Percentiles rank a stretch among this genome's conserved stretches.
Conservation (phyloP, 2,329 filamentous ascomycete species). For the Coniochaeta hoffmannii region DNA sequence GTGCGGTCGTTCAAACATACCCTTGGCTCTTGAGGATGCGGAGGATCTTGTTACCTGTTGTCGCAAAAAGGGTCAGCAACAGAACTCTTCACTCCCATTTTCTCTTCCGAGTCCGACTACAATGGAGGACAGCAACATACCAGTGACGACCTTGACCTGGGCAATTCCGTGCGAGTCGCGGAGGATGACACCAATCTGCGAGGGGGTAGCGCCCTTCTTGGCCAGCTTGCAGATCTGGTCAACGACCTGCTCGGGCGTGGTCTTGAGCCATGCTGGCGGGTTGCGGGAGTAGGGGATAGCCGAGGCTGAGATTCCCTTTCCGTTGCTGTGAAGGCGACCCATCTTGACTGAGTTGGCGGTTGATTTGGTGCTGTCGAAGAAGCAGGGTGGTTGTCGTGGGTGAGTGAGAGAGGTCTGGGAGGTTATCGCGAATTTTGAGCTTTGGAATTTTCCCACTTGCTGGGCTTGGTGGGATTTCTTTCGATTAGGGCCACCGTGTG, state of each 20-base stretch:
- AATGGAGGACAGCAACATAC: conserved; percentile 56
- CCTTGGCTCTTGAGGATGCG: conserved; percentile 96
- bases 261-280: conserved; percentile 94
- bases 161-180: conserved; percentile 97
- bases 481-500: conserved; percentile 34
- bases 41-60: conserved; percentile 97
- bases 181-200: conserved; percentile 97
- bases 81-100: neutral
- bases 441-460: conserved; percentile 11
- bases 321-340: conserved; percentile 98
- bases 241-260: conserved; percentile 94
- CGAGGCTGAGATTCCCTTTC: conserved; percentile 97
- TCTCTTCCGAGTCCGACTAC: conserved; percentile 9
- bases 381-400: conserved; percentile 7
- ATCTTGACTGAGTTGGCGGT: conserved; percentile 60
- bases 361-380: conserved; percentile 28
- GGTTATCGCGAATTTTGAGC: conserved; percentile 1
- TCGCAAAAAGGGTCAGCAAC: neutral
- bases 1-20: conserved; percentile 52
- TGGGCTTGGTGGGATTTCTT: conserved; percentile 31
- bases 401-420: conserved; percentile 12
- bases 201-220: conserved; percentile 97
- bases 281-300: conserved; percentile 95
- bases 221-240: conserved; percentile 99
- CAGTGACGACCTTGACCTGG: conserved; percentile 95